These are phyloP conservation scores for Xeromyces bisporus DNA, from an alignment of 495 filamentous ascomycete genomes.

Conservation along the genomic window DNA sequence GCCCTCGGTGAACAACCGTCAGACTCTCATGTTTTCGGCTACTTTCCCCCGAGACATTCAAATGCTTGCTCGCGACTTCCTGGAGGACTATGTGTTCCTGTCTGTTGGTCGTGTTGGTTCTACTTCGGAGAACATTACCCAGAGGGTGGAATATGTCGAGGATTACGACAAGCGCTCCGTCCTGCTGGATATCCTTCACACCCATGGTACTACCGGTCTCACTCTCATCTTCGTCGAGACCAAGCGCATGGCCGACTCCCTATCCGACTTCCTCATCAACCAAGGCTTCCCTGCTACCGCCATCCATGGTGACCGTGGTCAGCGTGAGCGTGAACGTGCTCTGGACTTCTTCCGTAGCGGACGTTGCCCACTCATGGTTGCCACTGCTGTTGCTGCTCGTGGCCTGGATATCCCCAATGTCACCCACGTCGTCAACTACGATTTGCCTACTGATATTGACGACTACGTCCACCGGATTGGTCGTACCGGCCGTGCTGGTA, in stretches of 20 bases:
- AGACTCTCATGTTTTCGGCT: constrained; percentile 99
- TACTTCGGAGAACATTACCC: constrained; percentile 99
- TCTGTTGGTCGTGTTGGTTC: constrained; percentile 98
- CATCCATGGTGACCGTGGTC: constrained; percentile 95
- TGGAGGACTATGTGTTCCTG: constrained; percentile 96
- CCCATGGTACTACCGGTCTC: constrained; percentile 65
- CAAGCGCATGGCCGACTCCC: constrained; percentile 96
- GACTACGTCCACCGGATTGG: constrained; percentile 99
- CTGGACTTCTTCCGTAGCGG: constrained; percentile 93
- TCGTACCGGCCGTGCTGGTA: constrained; percentile 98
- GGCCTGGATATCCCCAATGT: constrained; percentile 95
- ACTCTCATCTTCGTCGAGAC: constrained; percentile 98
- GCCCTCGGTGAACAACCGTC: constrained; percentile 67
- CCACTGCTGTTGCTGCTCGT: constrained; percentile 93
- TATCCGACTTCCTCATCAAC: constrained; percentile 95
- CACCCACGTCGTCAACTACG: constrained; percentile 97
- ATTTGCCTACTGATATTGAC: constrained; percentile 95
- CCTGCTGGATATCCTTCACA: constrained; percentile 91
- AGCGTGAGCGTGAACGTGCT: constrained; percentile 96
- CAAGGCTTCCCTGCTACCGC: constrained; percentile 97
- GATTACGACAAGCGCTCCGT: constrained; percentile 95
- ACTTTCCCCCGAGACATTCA: constrained; percentile 98
- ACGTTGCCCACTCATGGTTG: constrained; percentile 88
- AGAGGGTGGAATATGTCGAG: constrained; percentile 96
- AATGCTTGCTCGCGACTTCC: constrained; percentile 93